Evolutionary conservation across 2,329 filamentous ascomycete genomes (phyloP).

Genomic region (Cryphonectria carpinicola): DNA sequence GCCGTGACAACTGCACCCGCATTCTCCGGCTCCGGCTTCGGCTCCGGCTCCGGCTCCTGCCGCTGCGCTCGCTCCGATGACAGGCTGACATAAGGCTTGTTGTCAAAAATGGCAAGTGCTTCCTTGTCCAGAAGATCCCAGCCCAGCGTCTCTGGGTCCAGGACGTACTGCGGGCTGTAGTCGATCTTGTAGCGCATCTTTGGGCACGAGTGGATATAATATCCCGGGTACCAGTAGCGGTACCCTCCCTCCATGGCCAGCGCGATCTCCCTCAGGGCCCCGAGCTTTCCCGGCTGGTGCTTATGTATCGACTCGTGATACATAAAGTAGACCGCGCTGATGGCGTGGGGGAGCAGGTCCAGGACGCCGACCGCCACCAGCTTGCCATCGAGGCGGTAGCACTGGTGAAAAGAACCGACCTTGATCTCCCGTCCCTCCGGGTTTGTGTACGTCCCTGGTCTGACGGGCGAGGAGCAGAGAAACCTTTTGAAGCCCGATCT

Average conservation of each 20-base stretch:
- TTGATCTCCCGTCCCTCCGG: slow-evolving; percentile 55
- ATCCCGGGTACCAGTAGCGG: slow-evolving; percentile 78
- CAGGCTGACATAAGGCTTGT: slow-evolving; percentile 60
- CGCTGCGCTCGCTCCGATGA: slow-evolving; percentile 36
- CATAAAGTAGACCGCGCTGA: slow-evolving; percentile 83
- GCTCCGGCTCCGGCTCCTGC: slow-evolving; percentile 31
- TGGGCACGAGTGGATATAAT: slow-evolving; percentile 78
- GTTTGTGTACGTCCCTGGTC: slow-evolving; percentile 46
- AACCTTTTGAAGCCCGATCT: slow-evolving; percentile 69
- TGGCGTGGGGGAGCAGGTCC: slow-evolving; percentile 74
- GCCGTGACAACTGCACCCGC: slow-evolving; percentile 1
- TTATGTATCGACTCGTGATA: slow-evolving; percentile 76
- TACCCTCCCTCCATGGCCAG: slow-evolving; percentile 72
- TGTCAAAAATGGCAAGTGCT: slow-evolving; percentile 54
- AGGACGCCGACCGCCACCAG: slow-evolving; percentile 78
- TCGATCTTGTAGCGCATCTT: slow-evolving; percentile 89
- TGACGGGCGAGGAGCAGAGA: slow-evolving; percentile 72
- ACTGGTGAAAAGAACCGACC: slow-evolving; percentile 80
- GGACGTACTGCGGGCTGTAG: slow-evolving; percentile 73
- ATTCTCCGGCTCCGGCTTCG: slow-evolving; percentile 29
- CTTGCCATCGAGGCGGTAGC: slow-evolving; percentile 76
- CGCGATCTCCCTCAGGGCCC: slow-evolving; percentile 73
- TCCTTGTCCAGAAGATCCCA: slow-evolving; percentile 65
- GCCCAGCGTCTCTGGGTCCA: slow-evolving; percentile 67
- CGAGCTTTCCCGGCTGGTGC: slow-evolving; percentile 74